These are phyloP conservation scores for Cladosporium sp. DNA, from an alignment of 2,329 filamentous ascomycete species.

Conservation along the genomic window DNA sequence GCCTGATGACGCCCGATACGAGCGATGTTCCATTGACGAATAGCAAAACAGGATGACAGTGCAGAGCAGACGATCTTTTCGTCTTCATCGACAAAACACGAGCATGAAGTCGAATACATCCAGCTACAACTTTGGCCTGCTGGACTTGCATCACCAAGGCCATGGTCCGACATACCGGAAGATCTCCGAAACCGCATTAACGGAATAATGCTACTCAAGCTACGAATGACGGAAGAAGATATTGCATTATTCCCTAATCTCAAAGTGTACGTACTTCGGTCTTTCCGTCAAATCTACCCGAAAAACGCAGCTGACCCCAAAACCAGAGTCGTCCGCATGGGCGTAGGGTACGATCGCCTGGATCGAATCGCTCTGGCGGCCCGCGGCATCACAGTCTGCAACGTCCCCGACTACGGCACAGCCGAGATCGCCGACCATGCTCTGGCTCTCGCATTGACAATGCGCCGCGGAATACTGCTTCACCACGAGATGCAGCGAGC, in stretches of 20 bases:
- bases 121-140: conserved; percentile 20
- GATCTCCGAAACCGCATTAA: conserved; percentile 22
- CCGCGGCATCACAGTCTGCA: conserved; percentile 23
- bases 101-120: conserved; percentile 22
- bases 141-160: conserved; percentile 18
- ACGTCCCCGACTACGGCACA: conserved; percentile 29
- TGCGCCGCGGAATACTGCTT: conserved; percentile 26
- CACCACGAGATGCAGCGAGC: conserved; percentile 27
- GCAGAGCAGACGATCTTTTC: conserved; percentile 26
- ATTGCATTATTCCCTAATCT: conserved; percentile 25
- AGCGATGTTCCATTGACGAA: too few species aligned
- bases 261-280: conserved; percentile 22
- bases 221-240: conserved; percentile 23
- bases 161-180: conserved; percentile 26
- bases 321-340: conserved; percentile 27
- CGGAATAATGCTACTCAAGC: conserved; percentile 27
- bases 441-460: conserved; percentile 23
- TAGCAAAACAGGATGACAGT: conserved; percentile 15
- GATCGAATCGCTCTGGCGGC: conserved; percentile 24
- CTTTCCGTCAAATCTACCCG: too few species aligned
- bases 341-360: conserved; percentile 28
- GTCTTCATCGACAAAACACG: conserved; percentile 17
- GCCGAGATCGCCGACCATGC: conserved; percentile 29
- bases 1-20: neutral
- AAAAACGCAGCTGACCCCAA: neutral